Base-by-base conservation (phyloP, 495 filamentous ascomycete genomes). In the Daldinia grandis region DNA sequence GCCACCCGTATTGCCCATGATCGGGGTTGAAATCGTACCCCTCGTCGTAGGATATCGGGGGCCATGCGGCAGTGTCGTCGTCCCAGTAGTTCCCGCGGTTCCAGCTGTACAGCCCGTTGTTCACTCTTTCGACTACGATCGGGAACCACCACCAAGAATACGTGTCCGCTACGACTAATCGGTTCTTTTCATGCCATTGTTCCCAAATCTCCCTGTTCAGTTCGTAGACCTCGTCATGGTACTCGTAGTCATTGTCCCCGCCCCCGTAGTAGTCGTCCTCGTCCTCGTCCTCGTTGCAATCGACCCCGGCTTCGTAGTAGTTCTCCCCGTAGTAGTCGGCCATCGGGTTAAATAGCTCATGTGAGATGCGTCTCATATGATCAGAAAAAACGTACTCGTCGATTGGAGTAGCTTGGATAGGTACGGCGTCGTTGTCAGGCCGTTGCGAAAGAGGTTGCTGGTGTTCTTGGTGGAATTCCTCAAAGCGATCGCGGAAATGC, bases 131-230 rank as follows among this genome's bases (percentile, higher is more conserved):
- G 3, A 15, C 1, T 3, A 53, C 8, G 24, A 3, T n/a, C 24
- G 25, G 6, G 49, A 53, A 53, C 49, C 49, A 50, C 65, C 58
- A 62, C 65, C 58, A 62, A 7, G 58, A 49, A 31, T 47, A 62
- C 12, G 12, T 24, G 9, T 25, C 28, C 4, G 17, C 3, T 2
- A 8, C 7, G 33, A 54, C 25, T 1, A 69, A 17, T 17, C 25
- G 55, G 10, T n/a, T 7, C 3, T 1, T 2, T 3, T 9, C 1
- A 47, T 1, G 2, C n/a, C n/a, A 10, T 8, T n/a, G n/a, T n/a
- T n/a, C n/a, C n/a, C n/a, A n/a, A n/a, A 6, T 44, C 8, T 24
- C 17, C 42, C 19, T 24, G 17, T 30, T 3, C n/a, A n/a, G n/a
- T 3, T 30, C 28, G 28, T 30, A n/a, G n/a, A n/a, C n/a, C n/a